Evolutionary conservation across 805 yeast genomes (phyloP).

Genomic region (Phaffomyces opuntiae): DNA sequence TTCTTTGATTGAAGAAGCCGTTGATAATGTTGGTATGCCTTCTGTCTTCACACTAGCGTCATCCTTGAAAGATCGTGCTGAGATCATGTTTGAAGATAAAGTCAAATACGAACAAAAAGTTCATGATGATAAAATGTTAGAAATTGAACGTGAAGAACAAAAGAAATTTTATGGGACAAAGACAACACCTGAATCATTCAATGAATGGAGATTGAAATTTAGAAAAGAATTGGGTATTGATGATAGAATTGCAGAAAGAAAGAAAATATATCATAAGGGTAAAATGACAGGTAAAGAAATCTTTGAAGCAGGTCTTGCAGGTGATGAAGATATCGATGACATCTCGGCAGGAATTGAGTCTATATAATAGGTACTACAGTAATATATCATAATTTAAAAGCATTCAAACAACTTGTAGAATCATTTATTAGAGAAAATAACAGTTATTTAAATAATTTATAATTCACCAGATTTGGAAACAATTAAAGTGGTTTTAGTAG

Average conservation of each 20-base stretch:
- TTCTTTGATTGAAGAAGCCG: slow-evolving; percentile 52
- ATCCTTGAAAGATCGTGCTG: slow-evolving; percentile 75
- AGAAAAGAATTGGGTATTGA: slow-evolving; percentile 69
- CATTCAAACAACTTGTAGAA: background rate
- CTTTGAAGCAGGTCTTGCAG: slow-evolving; percentile 84
- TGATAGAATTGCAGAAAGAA: slow-evolving; percentile 45
- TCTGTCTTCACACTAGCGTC: slow-evolving; percentile 76
- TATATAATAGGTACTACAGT: background rate
- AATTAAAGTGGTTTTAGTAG: slow-evolving; percentile 6
- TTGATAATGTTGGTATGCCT: slow-evolving; percentile 85
- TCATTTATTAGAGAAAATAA: background rate
- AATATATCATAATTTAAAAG: background rate
- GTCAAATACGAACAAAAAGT: slow-evolving; percentile 45
- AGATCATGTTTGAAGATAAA: slow-evolving; percentile 53
- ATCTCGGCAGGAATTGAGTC: slow-evolving; percentile 20
- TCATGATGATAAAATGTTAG: slow-evolving; percentile 51
- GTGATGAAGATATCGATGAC: slow-evolving; percentile 50
- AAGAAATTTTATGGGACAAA: slow-evolving; percentile 87
- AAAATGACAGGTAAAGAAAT: slow-evolving; percentile 83
- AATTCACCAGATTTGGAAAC: slow-evolving; percentile 10
- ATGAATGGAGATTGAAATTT: slow-evolving; percentile 65
- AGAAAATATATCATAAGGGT: slow-evolving; percentile 57
- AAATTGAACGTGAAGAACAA: slow-evolving; percentile 75
- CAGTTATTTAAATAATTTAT: background rate
- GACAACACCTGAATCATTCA: slow-evolving; percentile 73